These are phyloP conservation scores for Caryopteris hybrid DNA, from an alignment of 305 asterid species.

Conservation along the genomic window DNA sequence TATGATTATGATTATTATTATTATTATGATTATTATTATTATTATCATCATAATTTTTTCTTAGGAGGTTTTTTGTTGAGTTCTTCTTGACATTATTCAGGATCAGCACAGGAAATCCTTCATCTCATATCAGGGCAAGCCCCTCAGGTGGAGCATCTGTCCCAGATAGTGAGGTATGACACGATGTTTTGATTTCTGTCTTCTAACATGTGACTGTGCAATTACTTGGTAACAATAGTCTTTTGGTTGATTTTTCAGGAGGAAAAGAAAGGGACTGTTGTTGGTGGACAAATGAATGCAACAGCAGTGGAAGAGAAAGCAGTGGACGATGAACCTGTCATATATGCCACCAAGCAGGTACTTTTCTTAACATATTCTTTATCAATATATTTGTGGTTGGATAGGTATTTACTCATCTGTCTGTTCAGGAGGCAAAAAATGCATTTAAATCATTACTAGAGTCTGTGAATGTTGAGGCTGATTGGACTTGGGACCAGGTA, in stretches of 20 bases:
- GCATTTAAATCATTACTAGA: slow-evolving; percentile 86
- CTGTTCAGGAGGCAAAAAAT: slow-evolving; percentile 83
- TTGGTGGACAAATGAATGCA: slow-evolving; percentile 46
- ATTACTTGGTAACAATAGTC: neutral
- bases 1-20: no score
- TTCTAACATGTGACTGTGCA: neutral
- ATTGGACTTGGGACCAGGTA: slow-evolving; percentile 99
- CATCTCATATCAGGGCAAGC: slow-evolving; percentile 37
- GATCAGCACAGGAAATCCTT: slow-evolving; percentile 39
- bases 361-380: slow-evolving; percentile 17
- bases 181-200: neutral
- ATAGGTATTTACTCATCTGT: slow-evolving; percentile 3
- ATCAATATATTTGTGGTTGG: slow-evolving; percentile 10
- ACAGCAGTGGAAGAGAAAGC: slow-evolving; percentile 60
- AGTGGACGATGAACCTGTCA: slow-evolving; percentile 57
- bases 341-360: slow-evolving; percentile 92
- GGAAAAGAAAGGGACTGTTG: slow-evolving; percentile 52
- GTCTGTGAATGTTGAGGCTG: slow-evolving; percentile 85
- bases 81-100: slow-evolving; percentile 31
- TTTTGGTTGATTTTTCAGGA: slow-evolving; percentile 35
- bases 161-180: slow-evolving; percentile 67
- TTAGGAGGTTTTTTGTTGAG: slow-evolving; percentile 4
- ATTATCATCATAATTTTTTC: neutral
- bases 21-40: neutral
- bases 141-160: slow-evolving; percentile 60